Conservation (phyloP, 148 eudicot genomes). For the Vaccinium vitisidaea region DNA sequence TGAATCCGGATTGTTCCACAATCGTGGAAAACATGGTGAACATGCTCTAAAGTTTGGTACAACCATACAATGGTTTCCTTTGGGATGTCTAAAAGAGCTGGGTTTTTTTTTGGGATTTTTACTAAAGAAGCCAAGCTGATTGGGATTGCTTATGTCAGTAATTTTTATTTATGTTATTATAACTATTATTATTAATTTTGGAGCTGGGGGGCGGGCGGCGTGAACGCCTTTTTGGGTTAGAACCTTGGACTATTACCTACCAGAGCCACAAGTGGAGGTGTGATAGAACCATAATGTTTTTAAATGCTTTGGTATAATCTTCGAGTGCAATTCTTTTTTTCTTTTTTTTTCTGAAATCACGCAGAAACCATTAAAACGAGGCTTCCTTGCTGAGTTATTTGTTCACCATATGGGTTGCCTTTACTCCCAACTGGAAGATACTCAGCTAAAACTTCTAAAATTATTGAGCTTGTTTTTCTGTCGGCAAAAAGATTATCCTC, state of each 20-base stretch:
- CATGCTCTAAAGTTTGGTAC: neutral
- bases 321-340: neutral
- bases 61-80: neutral
- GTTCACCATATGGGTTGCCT: neutral
- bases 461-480: neutral
- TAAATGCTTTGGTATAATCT: neutral
- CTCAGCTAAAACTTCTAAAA: neutral
- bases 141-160: neutral
- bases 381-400: neutral
- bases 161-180: neutral
- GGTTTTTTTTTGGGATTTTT: neutral
- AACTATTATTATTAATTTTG: neutral
- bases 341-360: neutral
- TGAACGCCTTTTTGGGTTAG: neutral
- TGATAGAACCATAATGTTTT: neutral
- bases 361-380: neutral
- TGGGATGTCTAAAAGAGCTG: neutral
- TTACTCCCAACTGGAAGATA: neutral
- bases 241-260: neutral
- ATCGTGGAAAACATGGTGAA: neutral
- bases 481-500: neutral
- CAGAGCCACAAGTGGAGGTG: neutral
- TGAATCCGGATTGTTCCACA: neutral
- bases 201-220: too few species aligned
- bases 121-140: neutral